Base-by-base conservation (phyloP, 2,329 filamentous ascomycete genomes). In the Trichophyton simii region DNA sequence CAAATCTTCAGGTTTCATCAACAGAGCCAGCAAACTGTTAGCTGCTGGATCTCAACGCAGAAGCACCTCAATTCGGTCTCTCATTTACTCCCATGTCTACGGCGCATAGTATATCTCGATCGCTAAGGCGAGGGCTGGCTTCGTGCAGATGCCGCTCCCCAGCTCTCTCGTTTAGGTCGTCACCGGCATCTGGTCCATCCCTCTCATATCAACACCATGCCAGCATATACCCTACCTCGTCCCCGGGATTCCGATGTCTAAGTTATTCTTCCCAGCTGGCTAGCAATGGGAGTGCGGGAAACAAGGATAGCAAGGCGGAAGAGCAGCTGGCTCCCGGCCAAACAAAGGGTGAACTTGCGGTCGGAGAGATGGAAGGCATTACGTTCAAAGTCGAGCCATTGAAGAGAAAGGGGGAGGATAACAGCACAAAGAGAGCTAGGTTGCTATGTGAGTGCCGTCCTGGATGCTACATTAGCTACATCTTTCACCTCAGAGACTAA, bases 361-460 rank as follows among this genome's bases (percentile, higher is more conserved):
- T 94, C 68, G 91, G 90, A 71, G 90, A 96, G 79, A 84, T 96
- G 70, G 85, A 95, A 72, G 90, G 90, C 66, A 88, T 87, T 65
- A 82, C 83, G 62, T 96, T 97, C 77, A 88, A 84, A 73, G 86
- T 97, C 69, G 89, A 95, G 80, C 94, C 94, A n/a, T 76, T 97
- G 67, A 84, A 88, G 64, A 83, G 94, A 58, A 83, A 82, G 7
- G 91, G 91, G 69, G 94, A 99, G 76, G 88, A 94, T 76, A 78
- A 83, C 55, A 81, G 83, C 67, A 99, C 92, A 41, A 96, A 88
- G 84, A 85, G 92, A 68, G 91, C 94, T 46, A 85, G 94, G 66
- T 83, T 99, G 71, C 80, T 88, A 76, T 89, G 76, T 78, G 66
- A 64, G 77, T 76, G 50, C 15, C 9, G 7, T 48, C 3, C 1